Evolutionary conservation across 1,284 basidiomycete genomes (phyloP), one percentile per base, ranked within the genome.

Genomic region (Rhodotorula mucilaginosa): DNA sequence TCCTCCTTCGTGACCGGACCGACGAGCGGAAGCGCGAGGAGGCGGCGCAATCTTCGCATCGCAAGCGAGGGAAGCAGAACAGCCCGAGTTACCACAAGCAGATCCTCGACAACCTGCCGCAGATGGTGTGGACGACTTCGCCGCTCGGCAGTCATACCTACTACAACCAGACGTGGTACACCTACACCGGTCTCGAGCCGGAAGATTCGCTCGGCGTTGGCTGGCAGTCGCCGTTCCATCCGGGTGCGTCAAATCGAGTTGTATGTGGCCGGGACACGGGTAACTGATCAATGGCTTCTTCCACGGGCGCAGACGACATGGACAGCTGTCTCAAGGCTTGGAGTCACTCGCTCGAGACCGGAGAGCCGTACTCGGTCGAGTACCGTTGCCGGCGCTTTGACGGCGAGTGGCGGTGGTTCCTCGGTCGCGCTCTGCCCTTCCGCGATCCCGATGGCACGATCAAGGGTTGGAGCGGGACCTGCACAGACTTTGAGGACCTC

Each of bases 271-370:
- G 39, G 39, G 39, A 44, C 39, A 44, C 2, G 39, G 39, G 39
- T 6, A 13, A 12, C 16, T 19, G n/a, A 48, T 64, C 23, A 56
- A 31, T n/a, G n/a, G n/a, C n/a, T n/a, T n/a, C n/a, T n/a, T n/a
- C n/a, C n/a, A n/a, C n/a, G n/a, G n/a, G n/a, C n/a, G n/a, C n/a
- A 64, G 81, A 81, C 46, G 81, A 81, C 65, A 80, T 81, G 79
- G 74, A 76, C 3, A 74, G 76, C 49, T 72, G 76, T 23, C 71
- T 77, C 51, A 69, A 70, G 26, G 74, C 77, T 7, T 81, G 81
- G 81, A 74, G 74, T 2, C 78, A 80, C 52, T 81, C 79, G 7
- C 75, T 81, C 62, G 79, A 79, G 52, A 81, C 80, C 0, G 81
- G 81, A 34, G 80, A 81, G 39, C 78, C 78, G 0, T 82, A 82